A percentile compares a stretch with the other conserved stretches of the same genome.
These are phyloP conservation scores for Coriaria nepalensis DNA, from an alignment of 306 rosid genomes.

Conservation along the genomic window DNA sequence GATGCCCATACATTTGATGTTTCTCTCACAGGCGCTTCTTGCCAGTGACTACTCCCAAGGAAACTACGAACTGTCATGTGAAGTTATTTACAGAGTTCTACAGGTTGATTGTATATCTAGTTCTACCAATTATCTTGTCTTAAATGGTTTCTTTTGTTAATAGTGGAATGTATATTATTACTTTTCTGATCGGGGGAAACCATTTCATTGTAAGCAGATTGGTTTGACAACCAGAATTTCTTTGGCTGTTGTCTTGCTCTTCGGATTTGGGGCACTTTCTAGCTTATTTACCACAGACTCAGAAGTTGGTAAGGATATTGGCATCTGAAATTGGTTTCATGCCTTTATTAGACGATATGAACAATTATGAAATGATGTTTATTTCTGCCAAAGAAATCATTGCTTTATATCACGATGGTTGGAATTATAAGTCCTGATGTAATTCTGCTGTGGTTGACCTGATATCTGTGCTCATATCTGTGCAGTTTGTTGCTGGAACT, in stretches of 20 bases:
- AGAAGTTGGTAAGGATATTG: constrained; percentile 58
- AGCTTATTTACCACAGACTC: constrained; percentile 67
- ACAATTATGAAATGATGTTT: too few relatives aligned
- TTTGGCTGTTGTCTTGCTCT: constrained; percentile 50
- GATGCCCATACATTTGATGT: background rate
- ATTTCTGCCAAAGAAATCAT: too few relatives aligned
- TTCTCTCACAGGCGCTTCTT: constrained; percentile 58
- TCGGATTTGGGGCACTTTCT: constrained; percentile 65
- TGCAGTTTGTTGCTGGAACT: constrained; percentile 89
- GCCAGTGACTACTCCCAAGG: constrained; percentile 61
- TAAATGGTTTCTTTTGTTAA: background rate
- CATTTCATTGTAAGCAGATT: constrained; percentile 38
- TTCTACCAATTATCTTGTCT: background rate
- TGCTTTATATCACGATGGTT: too few relatives aligned
- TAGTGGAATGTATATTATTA: background rate
- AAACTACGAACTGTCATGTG: constrained; percentile 64
- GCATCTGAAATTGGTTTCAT: background rate
- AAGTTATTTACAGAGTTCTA: constrained; percentile 47
- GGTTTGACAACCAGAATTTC: constrained; percentile 55
- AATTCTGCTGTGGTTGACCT: constrained; percentile 1
- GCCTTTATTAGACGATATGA: too few relatives aligned
- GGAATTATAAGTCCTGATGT: too few relatives aligned
- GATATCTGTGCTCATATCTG: constrained; percentile 15
- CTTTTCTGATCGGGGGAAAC: background rate
- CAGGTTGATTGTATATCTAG: constrained; percentile 35